A percentile compares a stretch with the other conserved stretches of the same genome.
Conservation (phyloP, 768 basidiomycete species). For the Boletus vinaceobasis region DNA sequence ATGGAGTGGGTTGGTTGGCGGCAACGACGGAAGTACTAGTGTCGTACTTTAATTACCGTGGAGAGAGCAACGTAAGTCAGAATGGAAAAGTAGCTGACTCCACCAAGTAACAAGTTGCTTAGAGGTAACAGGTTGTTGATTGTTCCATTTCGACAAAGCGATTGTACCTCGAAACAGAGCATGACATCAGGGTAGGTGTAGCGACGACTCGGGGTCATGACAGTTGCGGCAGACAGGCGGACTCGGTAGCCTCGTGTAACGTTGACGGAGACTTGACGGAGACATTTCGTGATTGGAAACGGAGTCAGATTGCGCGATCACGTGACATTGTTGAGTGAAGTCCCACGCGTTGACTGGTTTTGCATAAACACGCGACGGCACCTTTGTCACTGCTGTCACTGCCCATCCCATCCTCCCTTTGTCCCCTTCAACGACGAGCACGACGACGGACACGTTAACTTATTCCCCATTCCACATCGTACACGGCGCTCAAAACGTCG, state of each 20-base stretch:
- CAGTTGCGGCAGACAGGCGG: not conserved
- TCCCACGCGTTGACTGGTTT: slow-evolving; percentile 28
- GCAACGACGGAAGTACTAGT: not conserved
- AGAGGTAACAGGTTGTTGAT: not conserved
- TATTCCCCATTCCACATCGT: slow-evolving; percentile 14
- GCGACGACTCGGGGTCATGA: not conserved
- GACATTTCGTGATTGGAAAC: not conserved
- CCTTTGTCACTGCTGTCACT: slow-evolving; percentile 11
- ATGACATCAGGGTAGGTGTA: not conserved
- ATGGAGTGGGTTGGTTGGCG: not conserved
- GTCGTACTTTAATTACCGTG: not conserved
- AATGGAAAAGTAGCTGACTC: not conserved
- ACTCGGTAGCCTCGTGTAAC: slow-evolving; percentile 33
- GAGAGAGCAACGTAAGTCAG: not conserved
- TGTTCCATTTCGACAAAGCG: not conserved
- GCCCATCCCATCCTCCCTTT: slow-evolving; percentile 15
- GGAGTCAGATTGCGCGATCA: slow-evolving; percentile 29
- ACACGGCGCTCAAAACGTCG: slow-evolving; percentile 4
- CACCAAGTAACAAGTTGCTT: not conserved
- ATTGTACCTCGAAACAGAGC: not conserved
- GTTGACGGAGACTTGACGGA: slow-evolving; percentile 19
- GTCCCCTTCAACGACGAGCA: slow-evolving; percentile 16
- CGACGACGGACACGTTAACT: slow-evolving; percentile 20
- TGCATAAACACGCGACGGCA: slow-evolving; percentile 28
- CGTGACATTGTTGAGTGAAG: slow-evolving; percentile 33